These are phyloP conservation scores for Yarrowia porcina DNA, from an alignment of 805 yeast genomes.

Conservation along the genomic window DNA sequence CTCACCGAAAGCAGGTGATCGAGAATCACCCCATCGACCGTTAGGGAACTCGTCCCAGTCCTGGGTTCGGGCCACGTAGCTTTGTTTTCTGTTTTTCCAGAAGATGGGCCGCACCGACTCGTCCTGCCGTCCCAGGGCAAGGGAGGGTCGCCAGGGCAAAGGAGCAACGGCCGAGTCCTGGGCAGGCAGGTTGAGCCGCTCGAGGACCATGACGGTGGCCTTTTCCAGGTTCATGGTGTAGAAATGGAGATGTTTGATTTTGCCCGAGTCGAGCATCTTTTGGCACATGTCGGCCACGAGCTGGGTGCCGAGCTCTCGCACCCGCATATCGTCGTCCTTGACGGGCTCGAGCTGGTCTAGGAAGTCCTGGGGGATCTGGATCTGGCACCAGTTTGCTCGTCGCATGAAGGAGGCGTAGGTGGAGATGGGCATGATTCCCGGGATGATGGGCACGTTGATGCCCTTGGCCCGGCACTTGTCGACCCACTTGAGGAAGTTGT, in stretches of 20 bases:
- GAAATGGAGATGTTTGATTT: conserved; percentile 82
- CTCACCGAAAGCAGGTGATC: conserved; percentile 96
- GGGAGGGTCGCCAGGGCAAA: conserved; percentile 86
- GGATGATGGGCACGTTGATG: conserved; percentile 80
- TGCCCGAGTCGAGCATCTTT: conserved; percentile 63
- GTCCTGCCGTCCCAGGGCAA: conserved; percentile 71
- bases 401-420: conserved; percentile 89
- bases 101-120: conserved; percentile 91
- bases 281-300: conserved; percentile 81
- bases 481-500: conserved; percentile 82
- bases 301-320: conserved; percentile 80
- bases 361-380: conserved; percentile 72
- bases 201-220: conserved; percentile 83
- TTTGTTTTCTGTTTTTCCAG: conserved; percentile 91
- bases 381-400: conserved; percentile 92
- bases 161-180: conserved; percentile 33
- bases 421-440: conserved; percentile 99
- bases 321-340: conserved; percentile 85
- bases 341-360: conserved; percentile 68
- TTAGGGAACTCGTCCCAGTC: conserved; percentile 98
- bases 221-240: conserved; percentile 97
- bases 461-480: conserved; percentile 64
- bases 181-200: conserved; percentile 57
- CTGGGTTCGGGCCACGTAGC: conserved; percentile 83
- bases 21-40: conserved; percentile 97